phyloP scores from a whole-genome alignment of 2,329 filamentous ascomycete genomes.

The Fusarium cicatricum region DNA sequence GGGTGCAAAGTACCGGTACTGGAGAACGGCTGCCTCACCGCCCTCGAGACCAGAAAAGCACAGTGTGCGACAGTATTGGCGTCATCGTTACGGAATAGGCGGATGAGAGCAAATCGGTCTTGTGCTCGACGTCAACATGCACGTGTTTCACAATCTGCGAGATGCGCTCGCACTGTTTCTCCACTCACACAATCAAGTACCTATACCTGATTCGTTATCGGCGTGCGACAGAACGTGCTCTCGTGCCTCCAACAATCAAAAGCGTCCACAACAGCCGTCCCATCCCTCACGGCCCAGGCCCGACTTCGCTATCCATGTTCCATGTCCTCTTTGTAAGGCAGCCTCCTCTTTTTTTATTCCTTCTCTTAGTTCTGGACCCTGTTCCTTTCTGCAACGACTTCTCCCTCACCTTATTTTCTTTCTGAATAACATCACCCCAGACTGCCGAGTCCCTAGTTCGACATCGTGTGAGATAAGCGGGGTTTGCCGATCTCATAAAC shows the following conservation, averaged over 20 bases:
- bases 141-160: slow-evolving; percentile 2
- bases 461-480: slow-evolving; percentile 33
- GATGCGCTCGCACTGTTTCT: slow-evolving; percentile 35
- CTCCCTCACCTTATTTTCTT: background rate
- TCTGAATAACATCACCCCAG: slow-evolving; percentile 20
- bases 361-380: slow-evolving; percentile 9
- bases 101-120: background rate
- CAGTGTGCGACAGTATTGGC: slow-evolving; percentile 31
- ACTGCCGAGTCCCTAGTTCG: slow-evolving; percentile 11
- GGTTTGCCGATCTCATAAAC: slow-evolving; percentile 24
- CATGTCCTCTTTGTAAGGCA: slow-evolving; percentile 14
- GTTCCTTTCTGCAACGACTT: slow-evolving; percentile 5
- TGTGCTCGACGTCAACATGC: background rate
- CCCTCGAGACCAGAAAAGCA: slow-evolving; percentile 10
- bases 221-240: slow-evolving; percentile 29
- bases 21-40: slow-evolving; percentile 14
- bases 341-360: slow-evolving; percentile 26
- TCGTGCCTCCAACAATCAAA: slow-evolving; percentile 39
- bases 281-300: slow-evolving; percentile 32
- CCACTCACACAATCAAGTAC: slow-evolving; percentile 20
- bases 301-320: slow-evolving; percentile 39
- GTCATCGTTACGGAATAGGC: slow-evolving; percentile 33
- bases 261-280: slow-evolving; percentile 20
- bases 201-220: slow-evolving; percentile 35
- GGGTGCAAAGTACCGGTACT: slow-evolving; percentile 33